phyloP scores from a whole-genome alignment of 1,284 basidiomycete species.

The Chalciporus sp. region DNA sequence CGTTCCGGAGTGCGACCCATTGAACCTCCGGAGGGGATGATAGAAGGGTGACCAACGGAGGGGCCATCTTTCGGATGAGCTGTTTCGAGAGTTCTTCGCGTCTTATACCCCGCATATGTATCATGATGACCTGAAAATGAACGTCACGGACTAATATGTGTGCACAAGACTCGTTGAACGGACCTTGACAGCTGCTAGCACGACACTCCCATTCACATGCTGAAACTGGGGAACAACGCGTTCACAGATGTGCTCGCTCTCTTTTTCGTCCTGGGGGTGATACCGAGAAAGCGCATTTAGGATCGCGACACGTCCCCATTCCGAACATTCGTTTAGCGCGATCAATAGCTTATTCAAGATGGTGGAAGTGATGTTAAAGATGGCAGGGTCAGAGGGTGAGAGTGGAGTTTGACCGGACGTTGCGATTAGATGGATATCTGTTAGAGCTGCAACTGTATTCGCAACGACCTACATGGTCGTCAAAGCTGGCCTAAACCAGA shows the following conservation, averaged over 20 bases:
- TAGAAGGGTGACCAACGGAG: slow-evolving; percentile 83
- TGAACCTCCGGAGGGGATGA: slow-evolving; percentile 86
- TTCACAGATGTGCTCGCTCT: slow-evolving; percentile 98
- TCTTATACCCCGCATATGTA: slow-evolving; percentile 85
- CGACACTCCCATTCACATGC: slow-evolving; percentile 94
- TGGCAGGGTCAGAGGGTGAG: slow-evolving; percentile 61
- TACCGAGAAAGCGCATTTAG: slow-evolving; percentile 88
- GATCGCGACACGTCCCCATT: slow-evolving; percentile 97
- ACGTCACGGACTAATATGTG: background rate
- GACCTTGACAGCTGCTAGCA: slow-evolving; percentile 93
- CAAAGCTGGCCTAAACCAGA: background rate
- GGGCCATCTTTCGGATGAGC: slow-evolving; percentile 95
- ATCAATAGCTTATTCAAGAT: slow-evolving; percentile 91
- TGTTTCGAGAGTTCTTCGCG: slow-evolving; percentile 88
- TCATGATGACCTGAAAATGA: slow-evolving; percentile 84
- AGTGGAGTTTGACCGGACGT: slow-evolving; percentile 50
- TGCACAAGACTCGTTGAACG: slow-evolving; percentile 20
- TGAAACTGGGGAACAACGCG: slow-evolving; percentile 98
- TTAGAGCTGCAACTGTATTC: slow-evolving; percentile 91
- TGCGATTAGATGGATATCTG: slow-evolving; percentile 86
- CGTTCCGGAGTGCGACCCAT: slow-evolving; percentile 96
- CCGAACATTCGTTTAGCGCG: slow-evolving; percentile 97
- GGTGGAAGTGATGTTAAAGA: slow-evolving; percentile 81
- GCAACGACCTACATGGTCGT: slow-evolving; percentile 77
- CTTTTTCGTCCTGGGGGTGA: slow-evolving; percentile 82